Conservation (phyloP, 2,329 filamentous ascomycete genomes). For the Fusarium sp. region DNA sequence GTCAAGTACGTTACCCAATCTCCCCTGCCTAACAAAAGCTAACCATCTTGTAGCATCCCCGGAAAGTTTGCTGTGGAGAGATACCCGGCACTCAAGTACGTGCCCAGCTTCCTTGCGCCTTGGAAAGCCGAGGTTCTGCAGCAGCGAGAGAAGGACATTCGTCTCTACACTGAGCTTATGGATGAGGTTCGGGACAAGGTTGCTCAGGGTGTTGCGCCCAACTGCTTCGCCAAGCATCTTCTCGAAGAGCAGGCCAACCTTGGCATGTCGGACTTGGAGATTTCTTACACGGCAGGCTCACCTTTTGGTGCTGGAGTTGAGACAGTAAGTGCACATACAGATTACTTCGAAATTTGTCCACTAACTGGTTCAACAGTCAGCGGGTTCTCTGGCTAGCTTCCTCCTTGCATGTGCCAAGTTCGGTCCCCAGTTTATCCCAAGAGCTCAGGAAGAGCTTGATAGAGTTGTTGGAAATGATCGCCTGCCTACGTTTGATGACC, state of each 20-base stretch:
- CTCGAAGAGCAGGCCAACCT: slow-evolving; percentile 51
- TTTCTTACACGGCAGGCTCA: slow-evolving; percentile 55
- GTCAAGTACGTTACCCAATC: slow-evolving; percentile 49
- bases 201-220: slow-evolving; percentile 43
- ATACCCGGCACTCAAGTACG: slow-evolving; percentile 51
- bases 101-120: slow-evolving; percentile 50
- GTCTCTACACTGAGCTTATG: slow-evolving; percentile 52
- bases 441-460: slow-evolving; percentile 52
- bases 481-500: slow-evolving; percentile 50
- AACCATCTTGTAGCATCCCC: slow-evolving; percentile 23
- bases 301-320: slow-evolving; percentile 56
- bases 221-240: slow-evolving; percentile 56
- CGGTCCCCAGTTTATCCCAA: slow-evolving; percentile 57
- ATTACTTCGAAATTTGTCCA: accelerated
- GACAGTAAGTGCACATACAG: slow-evolving; percentile 44
- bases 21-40: neutral
- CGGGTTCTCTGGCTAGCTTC: slow-evolving; percentile 58
- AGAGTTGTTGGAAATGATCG: slow-evolving; percentile 49
- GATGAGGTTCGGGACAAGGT: slow-evolving; percentile 51
- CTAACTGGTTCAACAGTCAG: slow-evolving; percentile 46
- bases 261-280: slow-evolving; percentile 54
- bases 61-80: slow-evolving; percentile 51
- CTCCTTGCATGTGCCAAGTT: slow-evolving; percentile 61
- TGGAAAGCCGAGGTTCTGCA: slow-evolving; percentile 52
- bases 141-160: slow-evolving; percentile 50